A percentile compares a stretch with the other conserved stretches of the same genome.
Conservation (phyloP, 495 filamentous ascomycete species). For the Immersiella caudata region DNA sequence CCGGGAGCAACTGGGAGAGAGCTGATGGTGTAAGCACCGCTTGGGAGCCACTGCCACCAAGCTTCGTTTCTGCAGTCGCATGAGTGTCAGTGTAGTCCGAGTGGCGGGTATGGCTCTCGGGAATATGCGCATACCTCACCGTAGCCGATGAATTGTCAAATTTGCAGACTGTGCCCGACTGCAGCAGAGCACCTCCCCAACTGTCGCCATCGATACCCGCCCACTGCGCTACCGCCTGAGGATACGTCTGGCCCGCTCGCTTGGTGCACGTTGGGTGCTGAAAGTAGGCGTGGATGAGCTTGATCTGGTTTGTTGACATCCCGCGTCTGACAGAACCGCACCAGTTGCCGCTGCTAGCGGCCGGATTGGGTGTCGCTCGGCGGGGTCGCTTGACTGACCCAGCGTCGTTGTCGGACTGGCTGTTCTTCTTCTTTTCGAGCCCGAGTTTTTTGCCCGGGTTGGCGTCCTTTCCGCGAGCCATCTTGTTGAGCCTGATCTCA, state of each 20-base stretch:
- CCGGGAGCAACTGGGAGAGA: conserved; percentile 30
- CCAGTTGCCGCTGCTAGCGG: conserved; percentile 32
- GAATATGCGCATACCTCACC: conserved; percentile 24
- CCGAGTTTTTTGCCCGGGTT: conserved; percentile 7
- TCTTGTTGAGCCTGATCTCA: conserved; percentile 31
- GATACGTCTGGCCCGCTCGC: conserved; percentile 28
- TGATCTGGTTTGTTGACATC: conserved; percentile 29
- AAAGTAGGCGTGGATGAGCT: conserved; percentile 31
- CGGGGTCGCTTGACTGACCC: not conserved
- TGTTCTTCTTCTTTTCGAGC: conserved; percentile 1
- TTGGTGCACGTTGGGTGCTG: conserved; percentile 30
- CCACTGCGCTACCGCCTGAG: conserved; percentile 36
- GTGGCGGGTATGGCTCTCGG: not conserved
- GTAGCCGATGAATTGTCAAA: conserved; percentile 30
- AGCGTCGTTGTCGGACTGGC: not conserved
- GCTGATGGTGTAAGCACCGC: conserved; percentile 24
- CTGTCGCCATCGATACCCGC: conserved; percentile 37
- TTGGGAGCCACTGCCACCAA: conserved; percentile 39
- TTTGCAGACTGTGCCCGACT: conserved; percentile 37
- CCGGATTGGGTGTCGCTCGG: conserved; percentile 27
- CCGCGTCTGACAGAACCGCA: conserved; percentile 33
- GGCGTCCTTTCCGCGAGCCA: not conserved
- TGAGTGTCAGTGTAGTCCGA: not conserved
- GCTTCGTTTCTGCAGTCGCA: conserved; percentile 26
- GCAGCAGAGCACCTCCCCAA: conserved; percentile 27